Base-by-base conservation (phyloP, 108 stramenopile genomes). In the Cyclotella atomus region DNA sequence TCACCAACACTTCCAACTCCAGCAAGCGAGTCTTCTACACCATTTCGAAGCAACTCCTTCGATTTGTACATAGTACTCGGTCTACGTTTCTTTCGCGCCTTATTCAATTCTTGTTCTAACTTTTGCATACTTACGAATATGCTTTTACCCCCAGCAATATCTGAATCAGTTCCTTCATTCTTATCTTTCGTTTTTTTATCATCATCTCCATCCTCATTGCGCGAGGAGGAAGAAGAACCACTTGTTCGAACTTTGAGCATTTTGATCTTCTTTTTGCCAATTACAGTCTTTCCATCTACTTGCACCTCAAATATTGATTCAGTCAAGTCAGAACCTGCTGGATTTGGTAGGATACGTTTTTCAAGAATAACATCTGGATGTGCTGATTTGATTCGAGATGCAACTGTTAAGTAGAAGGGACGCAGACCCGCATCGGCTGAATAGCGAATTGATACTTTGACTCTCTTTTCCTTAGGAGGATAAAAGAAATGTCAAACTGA, bases 111-210 rank as follows among this genome's bases (percentile, higher is more conserved):
- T n/a, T 76, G 60, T 44, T 90, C 90, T 57, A 94, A 55, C 65
- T 90, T 88, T 71, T 83, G 66, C 93, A 94, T 94, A 60, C 85
- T 87, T 0, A 91, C 87, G 83, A 84, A 94, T 20, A 94, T 79
- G 55, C 75, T 83, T 25, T 61, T 59, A 0, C 71, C 83, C 24
- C 68, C 71, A 23, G 83, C 81, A 25, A 73, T 68, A 54, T 86
- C 79, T 12, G 68, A 25, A 55, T 47, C 50, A 28, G 47, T 65
- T 6, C 24, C 76, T 19, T 65, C 69, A 30, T 71, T 63, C 19
- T 67, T 64, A 17, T 60, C 65, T 12, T 70, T 54, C 28, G 34
- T 65, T 0, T 57, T 59, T 15, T 21, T 46, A 28, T 27, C 34
- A 4, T 19, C 33, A 17, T 53, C 59, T 35, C 25, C 66, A 2